A percentile compares a stretch with the other conserved stretches of the same genome.
Conservation (phyloP, 176 grass and related monocot species). For the Aegilops speltoides region DNA sequence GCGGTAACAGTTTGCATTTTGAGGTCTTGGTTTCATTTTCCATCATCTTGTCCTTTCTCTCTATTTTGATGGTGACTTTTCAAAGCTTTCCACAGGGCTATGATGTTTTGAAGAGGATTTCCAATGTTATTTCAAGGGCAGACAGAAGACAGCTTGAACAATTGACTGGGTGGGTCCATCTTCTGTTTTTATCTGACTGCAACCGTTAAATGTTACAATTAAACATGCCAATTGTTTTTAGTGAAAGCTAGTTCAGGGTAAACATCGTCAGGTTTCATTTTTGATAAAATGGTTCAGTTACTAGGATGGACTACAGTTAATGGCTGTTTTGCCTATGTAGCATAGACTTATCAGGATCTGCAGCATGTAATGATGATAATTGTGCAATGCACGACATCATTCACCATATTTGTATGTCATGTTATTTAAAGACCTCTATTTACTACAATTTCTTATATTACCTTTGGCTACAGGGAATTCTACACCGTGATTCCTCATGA, state of each 20-base stretch:
- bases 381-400: neutral
- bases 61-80: constrained; percentile 27
- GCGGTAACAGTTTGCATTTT: constrained; percentile 11
- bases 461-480: constrained; percentile 46
- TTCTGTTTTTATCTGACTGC: constrained; percentile 19
- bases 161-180: constrained; percentile 68
- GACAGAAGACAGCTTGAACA: constrained; percentile 75
- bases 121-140: constrained; percentile 65
- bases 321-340: constrained; percentile 19
- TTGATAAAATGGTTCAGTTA: neutral
- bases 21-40: constrained; percentile 10
- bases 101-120: constrained; percentile 87
- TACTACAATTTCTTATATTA: constrained; percentile 17
- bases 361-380: constrained; percentile 11
- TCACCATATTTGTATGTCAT: neutral
- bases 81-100: constrained; percentile 63
- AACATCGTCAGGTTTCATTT: neutral
- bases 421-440: neutral
- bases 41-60: constrained; percentile 17
- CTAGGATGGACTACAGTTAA: neutral
- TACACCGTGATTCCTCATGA: constrained; percentile 97
- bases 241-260: constrained; percentile 15
- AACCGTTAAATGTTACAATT: neutral
- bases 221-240: neutral
- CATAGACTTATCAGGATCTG: constrained; percentile 3